Conservation (phyloP, 2,329 filamentous ascomycete genomes). For the Penicillium sp. region DNA sequence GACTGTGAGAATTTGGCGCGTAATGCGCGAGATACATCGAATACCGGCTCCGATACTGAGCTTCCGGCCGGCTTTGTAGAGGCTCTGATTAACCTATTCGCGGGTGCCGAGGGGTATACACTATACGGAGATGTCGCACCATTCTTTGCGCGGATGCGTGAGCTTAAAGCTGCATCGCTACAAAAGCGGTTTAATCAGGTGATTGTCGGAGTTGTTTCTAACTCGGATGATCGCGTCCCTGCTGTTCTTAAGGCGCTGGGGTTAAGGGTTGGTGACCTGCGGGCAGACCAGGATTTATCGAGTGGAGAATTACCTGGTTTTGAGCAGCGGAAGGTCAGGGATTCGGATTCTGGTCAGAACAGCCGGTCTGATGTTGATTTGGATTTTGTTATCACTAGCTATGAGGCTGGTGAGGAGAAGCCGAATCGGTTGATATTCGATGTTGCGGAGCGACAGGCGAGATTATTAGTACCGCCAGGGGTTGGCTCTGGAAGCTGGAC, state of each 20-base stretch:
- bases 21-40: neutral
- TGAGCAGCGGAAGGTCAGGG: constrained; percentile 15
- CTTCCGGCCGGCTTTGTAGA: constrained; percentile 38
- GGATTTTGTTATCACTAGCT: constrained; percentile 49
- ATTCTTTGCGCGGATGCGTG: constrained; percentile 37
- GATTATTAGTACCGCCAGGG: constrained; percentile 3
- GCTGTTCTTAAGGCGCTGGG: constrained; percentile 42
- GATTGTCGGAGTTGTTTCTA: constrained; percentile 46
- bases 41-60: constrained; percentile 5
- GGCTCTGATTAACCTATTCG: constrained; percentile 40
- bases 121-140: constrained; percentile 41
- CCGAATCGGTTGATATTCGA: constrained; percentile 43
- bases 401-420: constrained; percentile 48
- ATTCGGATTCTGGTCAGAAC: neutral
- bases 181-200: constrained; percentile 33
- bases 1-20: neutral
- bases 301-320: constrained; percentile 30
- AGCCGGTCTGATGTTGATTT: constrained; percentile 29
- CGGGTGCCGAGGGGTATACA: constrained; percentile 41
- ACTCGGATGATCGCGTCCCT: constrained; percentile 48
- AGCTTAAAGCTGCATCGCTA: constrained; percentile 3
- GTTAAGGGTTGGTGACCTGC: constrained; percentile 35
- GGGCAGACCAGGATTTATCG: constrained; percentile 31
- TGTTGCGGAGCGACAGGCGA: constrained; percentile 36
- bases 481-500: constrained; percentile 17